Percentiles rank a stretch among this genome's conserved stretches.
Conservation (phyloP, 2,329 filamentous ascomycete genomes). For the Coniochaeta sp. region DNA sequence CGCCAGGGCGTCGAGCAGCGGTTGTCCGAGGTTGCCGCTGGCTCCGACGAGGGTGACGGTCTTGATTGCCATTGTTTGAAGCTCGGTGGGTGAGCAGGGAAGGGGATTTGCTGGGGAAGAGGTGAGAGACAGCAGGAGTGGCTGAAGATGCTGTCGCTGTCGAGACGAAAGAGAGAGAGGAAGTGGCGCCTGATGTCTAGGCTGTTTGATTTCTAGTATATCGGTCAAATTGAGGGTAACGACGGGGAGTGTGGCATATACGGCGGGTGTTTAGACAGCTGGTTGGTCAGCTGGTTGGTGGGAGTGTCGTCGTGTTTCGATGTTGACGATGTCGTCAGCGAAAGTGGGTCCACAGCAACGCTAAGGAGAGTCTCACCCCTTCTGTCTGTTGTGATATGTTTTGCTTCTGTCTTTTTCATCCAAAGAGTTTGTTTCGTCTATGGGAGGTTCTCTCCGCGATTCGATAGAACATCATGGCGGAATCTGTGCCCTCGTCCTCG, state of each 20-base stretch:
- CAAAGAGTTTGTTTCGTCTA: neutral
- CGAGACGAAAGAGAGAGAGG: too few species aligned
- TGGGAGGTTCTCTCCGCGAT: neutral
- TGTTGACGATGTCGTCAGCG: neutral
- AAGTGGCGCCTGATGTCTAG: too few species aligned
- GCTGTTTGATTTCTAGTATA: too few species aligned
- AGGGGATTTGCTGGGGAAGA: neutral
- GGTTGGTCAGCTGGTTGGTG: too few species aligned
- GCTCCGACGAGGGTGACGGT: conserved; percentile 30
- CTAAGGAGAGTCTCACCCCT: too few species aligned
- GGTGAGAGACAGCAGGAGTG: neutral
- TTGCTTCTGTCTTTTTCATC: neutral
- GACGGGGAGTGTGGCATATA: too few species aligned
- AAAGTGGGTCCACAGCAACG: neutral
- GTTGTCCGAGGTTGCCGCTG: conserved; percentile 26
- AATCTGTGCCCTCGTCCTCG: neutral
- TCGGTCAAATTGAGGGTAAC: too few species aligned
- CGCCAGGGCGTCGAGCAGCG: conserved; percentile 23
- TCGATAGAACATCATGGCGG: neutral
- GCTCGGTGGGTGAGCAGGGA: neutral
- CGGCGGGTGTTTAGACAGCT: too few species aligned
- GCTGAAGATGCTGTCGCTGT: neutral
- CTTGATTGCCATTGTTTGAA: conserved; percentile 13
- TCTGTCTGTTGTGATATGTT: neutral
- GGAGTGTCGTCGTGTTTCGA: too few species aligned